phyloP scores from a whole-genome alignment of 169 alveolate genomes.

The Theileria sp. region DNA sequence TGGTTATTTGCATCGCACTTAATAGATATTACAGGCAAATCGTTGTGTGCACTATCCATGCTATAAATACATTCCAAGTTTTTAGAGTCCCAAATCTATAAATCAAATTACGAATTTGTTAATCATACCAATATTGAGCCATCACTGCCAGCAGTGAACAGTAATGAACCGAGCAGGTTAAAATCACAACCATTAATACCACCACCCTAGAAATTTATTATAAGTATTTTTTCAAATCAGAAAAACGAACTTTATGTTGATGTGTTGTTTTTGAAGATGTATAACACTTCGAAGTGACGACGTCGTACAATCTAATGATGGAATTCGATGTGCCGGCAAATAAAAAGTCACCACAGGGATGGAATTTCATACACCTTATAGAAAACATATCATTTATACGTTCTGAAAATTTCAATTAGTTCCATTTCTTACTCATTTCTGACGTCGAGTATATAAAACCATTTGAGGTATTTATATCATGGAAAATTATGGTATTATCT shows the following conservation, averaged over 20 bases:
- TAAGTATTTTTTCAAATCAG: neutral
- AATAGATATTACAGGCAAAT: constrained; percentile 64
- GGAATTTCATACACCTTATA: constrained; percentile 67
- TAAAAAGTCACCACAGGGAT: constrained; percentile 79
- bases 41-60: constrained; percentile 59
- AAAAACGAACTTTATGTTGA: constrained; percentile 45
- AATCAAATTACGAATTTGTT: neutral
- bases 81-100: constrained; percentile 74
- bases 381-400: constrained; percentile 21
- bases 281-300: constrained; percentile 67
- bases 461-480: constrained; percentile 48
- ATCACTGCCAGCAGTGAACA: constrained; percentile 67
- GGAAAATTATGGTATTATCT: constrained; percentile 58
- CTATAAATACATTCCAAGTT: constrained; percentile 62
- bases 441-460: constrained; percentile 51
- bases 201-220: constrained; percentile 31
- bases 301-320: constrained; percentile 67
- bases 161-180: constrained; percentile 32
- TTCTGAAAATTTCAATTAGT: constrained; percentile 25
- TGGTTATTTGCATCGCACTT: constrained; percentile 53
- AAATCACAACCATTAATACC: constrained; percentile 64
- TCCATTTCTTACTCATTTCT: constrained; percentile 40
- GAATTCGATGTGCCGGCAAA: constrained; percentile 71
- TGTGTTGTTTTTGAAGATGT: constrained; percentile 40
- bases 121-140: constrained; percentile 38